These are phyloP conservation scores for Neurospora hispaniola DNA, from an alignment of 495 filamentous ascomycete genomes.

Conservation along the genomic window DNA sequence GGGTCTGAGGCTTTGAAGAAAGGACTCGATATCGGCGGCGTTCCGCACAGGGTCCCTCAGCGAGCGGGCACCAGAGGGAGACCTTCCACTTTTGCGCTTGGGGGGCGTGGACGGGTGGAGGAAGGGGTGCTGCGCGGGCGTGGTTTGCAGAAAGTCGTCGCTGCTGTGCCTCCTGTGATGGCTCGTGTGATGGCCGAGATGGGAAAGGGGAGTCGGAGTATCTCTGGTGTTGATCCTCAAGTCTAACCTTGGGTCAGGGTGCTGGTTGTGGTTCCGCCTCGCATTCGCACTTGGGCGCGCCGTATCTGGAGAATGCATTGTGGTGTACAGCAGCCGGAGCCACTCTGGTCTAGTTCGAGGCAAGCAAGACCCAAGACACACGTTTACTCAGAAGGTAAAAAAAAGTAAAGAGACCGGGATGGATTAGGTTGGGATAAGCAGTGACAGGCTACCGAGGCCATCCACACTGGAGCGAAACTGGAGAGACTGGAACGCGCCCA, in stretches of 20 bases:
- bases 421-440: not conserved
- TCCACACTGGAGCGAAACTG: not conserved
- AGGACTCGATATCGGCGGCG: constrained; percentile 24
- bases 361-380: not conserved
- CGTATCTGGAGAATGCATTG: not conserved
- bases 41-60: constrained; percentile 16
- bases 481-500: not conserved
- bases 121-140: not conserved
- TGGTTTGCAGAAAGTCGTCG: not conserved
- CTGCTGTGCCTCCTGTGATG: not conserved
- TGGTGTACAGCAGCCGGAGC: not conserved
- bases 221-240: not conserved
- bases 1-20: constrained; percentile 23
- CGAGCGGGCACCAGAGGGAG: constrained; percentile 12
- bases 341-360: not conserved
- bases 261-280: not conserved
- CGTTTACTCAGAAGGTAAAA: not conserved
- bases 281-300: not conserved
- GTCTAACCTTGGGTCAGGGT: not conserved
- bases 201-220: not conserved
- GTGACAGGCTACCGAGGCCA: not conserved
- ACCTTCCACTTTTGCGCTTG: not conserved
- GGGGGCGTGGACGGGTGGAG: not conserved
- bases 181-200: not conserved
- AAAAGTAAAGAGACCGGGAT: not conserved